Evolutionary conservation across 768 basidiomycete species (phyloP).

Genomic region (Lentinus tigrinus): DNA sequence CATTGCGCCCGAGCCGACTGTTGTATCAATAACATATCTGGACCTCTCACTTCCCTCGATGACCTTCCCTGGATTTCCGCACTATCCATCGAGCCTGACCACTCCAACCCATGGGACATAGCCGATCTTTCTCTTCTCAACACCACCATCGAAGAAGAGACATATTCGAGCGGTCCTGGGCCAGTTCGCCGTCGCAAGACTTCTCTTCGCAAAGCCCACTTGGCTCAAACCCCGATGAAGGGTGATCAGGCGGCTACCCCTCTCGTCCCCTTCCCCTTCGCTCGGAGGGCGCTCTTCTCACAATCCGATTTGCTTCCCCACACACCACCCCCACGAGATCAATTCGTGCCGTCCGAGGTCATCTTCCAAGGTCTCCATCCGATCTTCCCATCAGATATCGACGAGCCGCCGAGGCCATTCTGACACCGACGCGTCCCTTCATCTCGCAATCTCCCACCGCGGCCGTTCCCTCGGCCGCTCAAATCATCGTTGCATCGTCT

Average conservation of each 20-base stretch:
- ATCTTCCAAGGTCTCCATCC: conserved; percentile 20
- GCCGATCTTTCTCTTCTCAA: conserved; percentile 66
- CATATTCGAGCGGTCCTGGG: conserved; percentile 32
- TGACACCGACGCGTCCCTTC: conserved; percentile 9
- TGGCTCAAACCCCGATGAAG: conserved; percentile 26
- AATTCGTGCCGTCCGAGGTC: conserved; percentile 14
- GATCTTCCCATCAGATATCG: conserved; percentile 17
- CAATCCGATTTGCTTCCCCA: conserved; percentile 11
- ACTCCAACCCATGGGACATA: conserved; percentile 48
- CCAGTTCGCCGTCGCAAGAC: conserved; percentile 61
- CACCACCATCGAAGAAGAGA: conserved; percentile 9
- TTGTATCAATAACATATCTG: conserved; percentile 33
- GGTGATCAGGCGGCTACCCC: background rate
- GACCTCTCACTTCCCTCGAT: conserved; percentile 48
- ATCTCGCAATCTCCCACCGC: conserved; percentile 22
- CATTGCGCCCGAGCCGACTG: conserved; percentile 43
- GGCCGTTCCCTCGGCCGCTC: conserved; percentile 12
- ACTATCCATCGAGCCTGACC: conserved; percentile 46
- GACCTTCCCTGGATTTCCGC: conserved; percentile 67
- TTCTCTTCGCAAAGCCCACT: conserved; percentile 49
- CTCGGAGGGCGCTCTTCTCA: background rate
- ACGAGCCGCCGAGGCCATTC: conserved; percentile 8
- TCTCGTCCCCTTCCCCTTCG: conserved; percentile 8
- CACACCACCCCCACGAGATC: conserved; percentile 15
- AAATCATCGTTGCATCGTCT: conserved; percentile 4